phyloP scores from a whole-genome alignment of 202 grass and related monocot species.

The Panicum virgatum region DNA sequence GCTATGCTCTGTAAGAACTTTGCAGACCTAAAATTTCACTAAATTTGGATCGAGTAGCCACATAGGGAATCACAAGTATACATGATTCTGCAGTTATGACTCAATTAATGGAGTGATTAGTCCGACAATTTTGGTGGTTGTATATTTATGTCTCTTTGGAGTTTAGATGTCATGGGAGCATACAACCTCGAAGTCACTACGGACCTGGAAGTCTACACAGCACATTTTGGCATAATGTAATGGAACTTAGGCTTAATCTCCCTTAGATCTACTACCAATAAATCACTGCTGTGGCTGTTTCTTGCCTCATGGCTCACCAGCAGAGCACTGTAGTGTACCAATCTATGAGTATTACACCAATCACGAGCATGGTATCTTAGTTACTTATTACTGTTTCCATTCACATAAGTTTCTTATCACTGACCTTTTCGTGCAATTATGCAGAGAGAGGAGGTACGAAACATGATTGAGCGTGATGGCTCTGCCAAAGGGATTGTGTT shows the following conservation, averaged over 20 bases:
- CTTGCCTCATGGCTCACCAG: not conserved
- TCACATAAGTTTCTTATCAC: not conserved
- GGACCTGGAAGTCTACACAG: not conserved
- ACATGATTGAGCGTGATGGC: slow-evolving; percentile 92
- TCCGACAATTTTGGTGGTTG: not conserved
- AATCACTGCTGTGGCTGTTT: not conserved
- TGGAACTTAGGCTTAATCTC: not conserved
- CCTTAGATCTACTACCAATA: not conserved
- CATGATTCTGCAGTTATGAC: not conserved
- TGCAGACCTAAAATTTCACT: not conserved
- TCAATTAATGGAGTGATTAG: not conserved
- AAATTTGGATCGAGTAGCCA: not conserved
- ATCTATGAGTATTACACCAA: not conserved
- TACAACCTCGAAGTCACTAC: not conserved
- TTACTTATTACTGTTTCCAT: not conserved
- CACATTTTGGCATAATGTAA: not conserved
- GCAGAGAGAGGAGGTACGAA: slow-evolving; percentile 85
- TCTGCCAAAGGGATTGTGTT: slow-evolving; percentile 97
- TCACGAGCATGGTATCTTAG: not conserved
- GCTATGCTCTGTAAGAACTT: not conserved
- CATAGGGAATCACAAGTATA: not conserved
- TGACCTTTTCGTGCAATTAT: slow-evolving; percentile 23
- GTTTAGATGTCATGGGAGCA: not conserved
- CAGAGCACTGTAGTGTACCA: not conserved
- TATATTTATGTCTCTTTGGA: slow-evolving; percentile 7